phyloP scores from a whole-genome alignment of 1,139 yeast genomes.

The Nakaseomyces uthaithaninus region DNA sequence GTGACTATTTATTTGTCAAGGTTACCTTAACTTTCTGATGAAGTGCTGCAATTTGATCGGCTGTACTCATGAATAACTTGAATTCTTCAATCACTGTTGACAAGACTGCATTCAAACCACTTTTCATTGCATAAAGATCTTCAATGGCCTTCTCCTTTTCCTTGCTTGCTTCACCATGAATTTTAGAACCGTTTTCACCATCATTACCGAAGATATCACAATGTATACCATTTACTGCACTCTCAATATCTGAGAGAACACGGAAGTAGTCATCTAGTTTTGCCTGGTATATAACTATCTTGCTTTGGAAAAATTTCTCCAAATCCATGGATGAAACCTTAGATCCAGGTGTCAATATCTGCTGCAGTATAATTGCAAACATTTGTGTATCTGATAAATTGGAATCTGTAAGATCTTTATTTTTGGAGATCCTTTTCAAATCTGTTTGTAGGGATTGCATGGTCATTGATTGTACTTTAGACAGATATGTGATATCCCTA shows the following conservation, averaged over 20 bases:
- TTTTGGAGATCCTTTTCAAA: conserved; percentile 40
- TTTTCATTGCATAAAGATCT: conserved; percentile 20
- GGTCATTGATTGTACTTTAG: conserved; percentile 52
- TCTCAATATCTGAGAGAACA: conserved; percentile 62
- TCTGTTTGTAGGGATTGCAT: conserved; percentile 63
- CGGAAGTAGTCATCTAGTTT: conserved; percentile 62
- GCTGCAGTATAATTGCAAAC: conserved; percentile 58
- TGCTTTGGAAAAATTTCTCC: conserved; percentile 46
- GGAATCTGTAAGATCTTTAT: conserved; percentile 39
- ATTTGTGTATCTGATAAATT: conserved; percentile 51
- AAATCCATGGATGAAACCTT: conserved; percentile 50
- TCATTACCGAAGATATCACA: conserved; percentile 30
- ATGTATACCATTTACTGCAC: conserved; percentile 66
- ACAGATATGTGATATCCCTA: conserved; percentile 68
- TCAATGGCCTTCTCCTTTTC: conserved; percentile 8
- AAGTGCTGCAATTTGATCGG: conserved; percentile 81
- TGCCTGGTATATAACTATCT: conserved; percentile 43
- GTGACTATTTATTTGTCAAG: conserved; percentile 10
- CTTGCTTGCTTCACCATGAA: conserved; percentile 5
- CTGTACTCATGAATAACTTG: conserved; percentile 77
- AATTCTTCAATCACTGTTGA: conserved; percentile 73
- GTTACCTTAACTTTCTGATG: conserved; percentile 60
- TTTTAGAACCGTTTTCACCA: conserved; percentile 10
- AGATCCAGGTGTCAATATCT: conserved; percentile 60
- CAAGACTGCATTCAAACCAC: conserved; percentile 27